phyloP scores from a whole-genome alignment of 345 rosid species.

The Trapa bicornis region DNA sequence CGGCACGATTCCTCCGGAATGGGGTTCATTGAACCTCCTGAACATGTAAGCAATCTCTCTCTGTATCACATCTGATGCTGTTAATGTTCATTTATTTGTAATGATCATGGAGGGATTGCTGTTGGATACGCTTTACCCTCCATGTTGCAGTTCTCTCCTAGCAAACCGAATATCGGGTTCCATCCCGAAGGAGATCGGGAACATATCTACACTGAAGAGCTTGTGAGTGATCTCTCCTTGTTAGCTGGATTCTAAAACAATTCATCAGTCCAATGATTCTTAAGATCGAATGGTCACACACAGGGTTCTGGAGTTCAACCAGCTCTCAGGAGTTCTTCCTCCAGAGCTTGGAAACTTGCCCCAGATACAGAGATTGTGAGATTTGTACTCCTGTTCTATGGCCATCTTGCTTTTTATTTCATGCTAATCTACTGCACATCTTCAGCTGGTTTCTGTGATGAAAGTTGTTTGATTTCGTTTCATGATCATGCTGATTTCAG shows the following conservation, averaged over 20 bases:
- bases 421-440: background rate
- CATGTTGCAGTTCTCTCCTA: background rate
- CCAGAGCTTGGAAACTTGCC: conserved; percentile 21
- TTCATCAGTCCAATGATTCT: background rate
- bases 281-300: background rate
- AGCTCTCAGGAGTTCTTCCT: conserved; percentile 24
- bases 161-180: conserved; percentile 10
- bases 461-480: too few species aligned
- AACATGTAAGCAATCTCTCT: conserved; percentile 5
- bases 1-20: conserved; percentile 6
- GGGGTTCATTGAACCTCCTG: conserved; percentile 8
- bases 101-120: background rate
- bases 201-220: conserved; percentile 2
- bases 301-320: conserved; percentile 17
- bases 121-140: background rate
- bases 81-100: background rate
- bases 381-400: background rate
- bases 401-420: background rate
- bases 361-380: conserved; percentile 10
- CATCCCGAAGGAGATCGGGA: conserved; percentile 14
- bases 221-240: conserved; percentile 3
- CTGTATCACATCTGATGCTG: background rate
- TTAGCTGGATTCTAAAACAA: too few species aligned
- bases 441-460: background rate
- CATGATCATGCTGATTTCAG: conserved; percentile 12